Conservation (phyloP, 768 basidiomycete genomes). For the Termitomyces sp. region DNA sequence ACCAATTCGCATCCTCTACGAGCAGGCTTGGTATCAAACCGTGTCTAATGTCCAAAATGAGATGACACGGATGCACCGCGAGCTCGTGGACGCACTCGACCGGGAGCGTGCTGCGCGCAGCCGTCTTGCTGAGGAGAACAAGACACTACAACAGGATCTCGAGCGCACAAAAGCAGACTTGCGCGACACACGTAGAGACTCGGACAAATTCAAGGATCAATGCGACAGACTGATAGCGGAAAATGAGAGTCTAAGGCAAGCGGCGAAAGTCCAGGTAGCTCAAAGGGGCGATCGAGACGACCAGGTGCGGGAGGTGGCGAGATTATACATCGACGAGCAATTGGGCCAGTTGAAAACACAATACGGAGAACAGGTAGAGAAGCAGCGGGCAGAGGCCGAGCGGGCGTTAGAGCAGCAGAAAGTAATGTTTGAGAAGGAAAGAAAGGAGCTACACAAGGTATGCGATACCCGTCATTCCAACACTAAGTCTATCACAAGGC, state of each 20-base stretch:
- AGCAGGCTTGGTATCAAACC: slow-evolving; percentile 20
- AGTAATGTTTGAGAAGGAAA: slow-evolving; percentile 15
- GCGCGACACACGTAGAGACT: neutral
- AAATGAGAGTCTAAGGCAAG: slow-evolving; percentile 5
- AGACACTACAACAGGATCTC: slow-evolving; percentile 8
- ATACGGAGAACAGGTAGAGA: slow-evolving; percentile 19
- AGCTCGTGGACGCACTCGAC: slow-evolving; percentile 11
- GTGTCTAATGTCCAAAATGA: slow-evolving; percentile 20
- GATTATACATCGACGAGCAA: slow-evolving; percentile 16
- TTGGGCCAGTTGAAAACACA: slow-evolving; percentile 17
- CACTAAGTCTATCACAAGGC: neutral
- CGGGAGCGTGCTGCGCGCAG: slow-evolving; percentile 9
- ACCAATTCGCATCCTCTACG: slow-evolving; percentile 19
- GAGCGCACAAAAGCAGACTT: neutral
- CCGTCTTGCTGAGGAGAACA: slow-evolving; percentile 5
- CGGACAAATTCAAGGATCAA: neutral
- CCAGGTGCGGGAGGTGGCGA: slow-evolving; percentile 4
- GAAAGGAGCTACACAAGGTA: slow-evolving; percentile 17
- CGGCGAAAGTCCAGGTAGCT: neutral
- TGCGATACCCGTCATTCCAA: neutral
- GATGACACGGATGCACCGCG: slow-evolving; percentile 18
- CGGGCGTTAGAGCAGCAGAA: slow-evolving; percentile 20
- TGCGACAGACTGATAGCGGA: slow-evolving; percentile 6
- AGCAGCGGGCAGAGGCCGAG: slow-evolving; percentile 11
- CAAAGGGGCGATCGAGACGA: neutral